These are phyloP conservation scores for Ormosia semicastrata DNA, from an alignment of 306 rosid genomes.

Conservation along the genomic window DNA sequence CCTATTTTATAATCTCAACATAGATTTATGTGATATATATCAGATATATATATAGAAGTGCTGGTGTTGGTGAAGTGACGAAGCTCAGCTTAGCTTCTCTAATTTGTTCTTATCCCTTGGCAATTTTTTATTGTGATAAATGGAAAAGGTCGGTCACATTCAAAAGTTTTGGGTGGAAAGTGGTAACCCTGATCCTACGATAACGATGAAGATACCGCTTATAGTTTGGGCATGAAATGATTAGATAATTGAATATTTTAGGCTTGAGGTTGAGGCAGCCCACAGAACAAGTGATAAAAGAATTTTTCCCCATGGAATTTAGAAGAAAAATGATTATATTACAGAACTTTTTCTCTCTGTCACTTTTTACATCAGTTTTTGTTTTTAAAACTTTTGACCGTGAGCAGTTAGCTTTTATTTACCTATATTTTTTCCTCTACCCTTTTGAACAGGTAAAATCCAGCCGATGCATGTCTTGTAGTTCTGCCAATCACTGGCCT, in stretches of 20 bases:
- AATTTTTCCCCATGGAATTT: background rate
- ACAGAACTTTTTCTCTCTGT: too few species aligned
- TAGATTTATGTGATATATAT: background rate
- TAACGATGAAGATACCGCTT: background rate
- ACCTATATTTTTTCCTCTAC: too few species aligned
- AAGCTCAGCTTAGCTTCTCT: background rate
- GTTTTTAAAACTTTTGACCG: background rate
- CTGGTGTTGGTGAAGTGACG: background rate
- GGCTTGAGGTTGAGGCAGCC: background rate
- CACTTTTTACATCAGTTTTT: too few species aligned
- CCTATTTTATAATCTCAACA: background rate
- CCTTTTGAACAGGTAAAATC: too few species aligned
- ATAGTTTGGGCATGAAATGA: background rate
- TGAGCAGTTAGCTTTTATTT: too few species aligned
- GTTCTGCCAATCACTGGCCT: too few species aligned
- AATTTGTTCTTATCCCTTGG: slow-evolving; percentile 25
- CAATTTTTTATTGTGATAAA: background rate
- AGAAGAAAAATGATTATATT: too few species aligned
- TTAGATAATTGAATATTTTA: background rate
- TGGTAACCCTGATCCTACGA: background rate
- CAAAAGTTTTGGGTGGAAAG: background rate
- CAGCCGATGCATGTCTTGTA: too few species aligned
- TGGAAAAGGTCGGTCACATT: background rate
- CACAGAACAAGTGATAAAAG: background rate
- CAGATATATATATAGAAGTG: too few species aligned